Evolutionary conservation across 176 grass and related monocot genomes (phyloP).

Genomic region (Alloteropsis semialata): DNA sequence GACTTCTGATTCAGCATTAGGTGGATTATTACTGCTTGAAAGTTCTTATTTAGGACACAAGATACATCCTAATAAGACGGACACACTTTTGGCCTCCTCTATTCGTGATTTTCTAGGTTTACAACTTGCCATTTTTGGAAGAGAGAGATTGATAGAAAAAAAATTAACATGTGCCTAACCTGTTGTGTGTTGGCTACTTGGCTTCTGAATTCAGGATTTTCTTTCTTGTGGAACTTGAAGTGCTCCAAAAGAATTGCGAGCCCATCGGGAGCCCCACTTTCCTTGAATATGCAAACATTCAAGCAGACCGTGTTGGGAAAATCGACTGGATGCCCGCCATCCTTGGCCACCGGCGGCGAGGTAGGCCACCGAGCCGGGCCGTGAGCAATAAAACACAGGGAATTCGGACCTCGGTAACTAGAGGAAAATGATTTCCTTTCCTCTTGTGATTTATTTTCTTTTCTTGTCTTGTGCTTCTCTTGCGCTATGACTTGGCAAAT

Average conservation of each 20-base stretch:
- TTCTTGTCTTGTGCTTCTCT: no score
- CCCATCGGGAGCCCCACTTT: slow-evolving; percentile 31
- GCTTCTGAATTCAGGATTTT: slow-evolving; percentile 45
- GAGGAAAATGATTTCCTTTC: not conserved
- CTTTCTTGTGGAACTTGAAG: slow-evolving; percentile 38
- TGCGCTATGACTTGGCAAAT: no score
- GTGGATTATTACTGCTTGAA: not conserved
- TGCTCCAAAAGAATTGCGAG: slow-evolving; percentile 28
- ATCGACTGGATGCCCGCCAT: not conserved
- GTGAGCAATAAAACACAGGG: no score
- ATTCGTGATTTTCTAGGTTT: not conserved
- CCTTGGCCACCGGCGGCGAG: no score
- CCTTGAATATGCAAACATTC: not conserved
- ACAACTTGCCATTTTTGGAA: not conserved
- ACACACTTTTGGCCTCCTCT: not conserved
- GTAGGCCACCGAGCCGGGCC: no score
- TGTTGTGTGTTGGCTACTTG: not conserved
- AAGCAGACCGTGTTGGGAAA: not conserved
- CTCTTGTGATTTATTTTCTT: no score
- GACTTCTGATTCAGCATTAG: not conserved
- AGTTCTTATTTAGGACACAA: not conserved
- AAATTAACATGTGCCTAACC: not conserved
- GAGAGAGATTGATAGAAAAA: no score
- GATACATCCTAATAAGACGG: not conserved
- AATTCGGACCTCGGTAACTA: not conserved